These are phyloP conservation scores for Lepraria neglecta DNA, from an alignment of 495 filamentous ascomycete genomes.

Conservation along the genomic window DNA sequence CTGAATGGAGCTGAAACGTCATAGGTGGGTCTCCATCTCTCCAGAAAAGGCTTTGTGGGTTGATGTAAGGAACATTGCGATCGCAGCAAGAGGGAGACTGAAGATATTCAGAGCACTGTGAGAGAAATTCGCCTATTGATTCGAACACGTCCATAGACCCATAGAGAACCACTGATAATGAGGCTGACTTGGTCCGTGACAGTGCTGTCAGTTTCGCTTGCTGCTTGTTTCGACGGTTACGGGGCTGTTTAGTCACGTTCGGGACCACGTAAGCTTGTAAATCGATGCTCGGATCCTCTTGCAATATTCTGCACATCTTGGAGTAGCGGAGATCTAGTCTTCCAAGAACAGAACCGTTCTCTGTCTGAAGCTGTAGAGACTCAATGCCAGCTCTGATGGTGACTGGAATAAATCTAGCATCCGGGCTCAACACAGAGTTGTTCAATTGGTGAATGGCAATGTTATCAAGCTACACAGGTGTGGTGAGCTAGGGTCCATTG, in stretches of 20 bases:
- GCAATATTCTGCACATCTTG: conserved; percentile 10
- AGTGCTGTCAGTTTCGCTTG: background rate
- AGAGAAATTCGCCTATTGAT: conserved; percentile 33
- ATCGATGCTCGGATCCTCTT: background rate
- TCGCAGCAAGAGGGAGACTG: conserved; percentile 35
- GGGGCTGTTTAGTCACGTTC: background rate
- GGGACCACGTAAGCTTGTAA: conserved; percentile 10
- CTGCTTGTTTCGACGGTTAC: background rate
- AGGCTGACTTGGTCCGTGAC: background rate
- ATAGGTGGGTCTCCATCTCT: conserved; percentile 22
- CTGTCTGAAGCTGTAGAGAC: background rate
- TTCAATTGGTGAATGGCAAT: background rate
- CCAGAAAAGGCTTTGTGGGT: conserved; percentile 39
- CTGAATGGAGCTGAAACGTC: conserved; percentile 21
- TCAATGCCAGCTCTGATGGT: background rate
- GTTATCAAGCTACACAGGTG: conserved; percentile 3
- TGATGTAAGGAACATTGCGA: conserved; percentile 35
- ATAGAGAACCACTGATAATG: conserved; percentile 29
- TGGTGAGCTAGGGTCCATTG: background rate
- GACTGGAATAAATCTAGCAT: background rate
- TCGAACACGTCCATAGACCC: conserved; percentile 31
- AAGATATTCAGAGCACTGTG: conserved; percentile 32
- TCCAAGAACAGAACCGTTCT: conserved; percentile 9
- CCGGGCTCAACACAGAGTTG: background rate
- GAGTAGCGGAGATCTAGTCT: conserved; percentile 5